Evolutionary conservation across 2,329 filamentous ascomycete species (phyloP), one percentile per base, ranked within the genome.

Genomic region (Trichophyton mentagrophytes): DNA sequence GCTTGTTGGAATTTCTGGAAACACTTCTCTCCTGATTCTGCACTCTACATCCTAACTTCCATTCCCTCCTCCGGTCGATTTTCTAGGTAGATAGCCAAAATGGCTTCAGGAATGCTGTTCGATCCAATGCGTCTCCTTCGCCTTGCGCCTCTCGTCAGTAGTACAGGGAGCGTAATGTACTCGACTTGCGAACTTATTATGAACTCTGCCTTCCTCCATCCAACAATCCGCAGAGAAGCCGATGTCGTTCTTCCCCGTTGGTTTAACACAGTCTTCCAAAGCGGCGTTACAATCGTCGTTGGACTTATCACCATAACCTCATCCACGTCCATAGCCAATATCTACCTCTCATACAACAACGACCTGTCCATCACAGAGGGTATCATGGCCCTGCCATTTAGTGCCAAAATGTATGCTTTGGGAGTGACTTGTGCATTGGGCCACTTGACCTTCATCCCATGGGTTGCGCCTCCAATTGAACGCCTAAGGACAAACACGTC

Each of bases 361-460:
- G 88, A 74, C 85, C 6, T 30, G 3, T 89, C 63, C 90, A 82
- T 1, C 86, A 78, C 5, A 79, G 77, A 0, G 89, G 89, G 61
- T 72, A 78, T 46, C 22, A 42, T 57, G 51, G 33, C 49, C 17
- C 91, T 74, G 62, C 78, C 58, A 1, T 60, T 61, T 9, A 63
- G 60, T 20, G 58, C 62, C 30, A 60, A 61, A 46, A 53, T 65
- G 22, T 66, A 66, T 53, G 51, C 30, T 27, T 44, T 59, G n/a
- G 61, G 65, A 1, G 38, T 65, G 51, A 47, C 33, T 15, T 61
- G 56, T 40, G 59, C 60, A 9, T 17, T 65, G 55, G 59, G 58
- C 46, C 64, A 66, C 57, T 58, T 65, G 36, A 36, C 58, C 20
- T 66, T 64, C 46, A 60, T 63, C 56, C 65, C 64, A 22, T 62